Conservation (phyloP, 2,329 filamentous ascomycete species). For the Cephalotrichum gorgonifer region DNA sequence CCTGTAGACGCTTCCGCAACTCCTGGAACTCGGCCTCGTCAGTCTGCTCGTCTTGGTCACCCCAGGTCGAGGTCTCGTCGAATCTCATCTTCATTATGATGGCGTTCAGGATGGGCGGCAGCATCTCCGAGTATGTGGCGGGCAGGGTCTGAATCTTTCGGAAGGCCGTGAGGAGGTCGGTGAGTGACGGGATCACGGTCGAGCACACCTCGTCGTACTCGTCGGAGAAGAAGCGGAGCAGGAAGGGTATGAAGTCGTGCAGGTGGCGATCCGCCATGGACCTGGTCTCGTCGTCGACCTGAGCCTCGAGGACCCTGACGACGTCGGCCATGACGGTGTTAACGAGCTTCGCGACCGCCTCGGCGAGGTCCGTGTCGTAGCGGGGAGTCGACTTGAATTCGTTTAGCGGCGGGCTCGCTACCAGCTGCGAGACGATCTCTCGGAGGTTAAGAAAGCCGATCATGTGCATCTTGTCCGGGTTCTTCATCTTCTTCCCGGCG, state of each 20-base stretch:
- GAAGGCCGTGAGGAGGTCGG: conserved; percentile 83
- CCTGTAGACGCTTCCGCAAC: conserved; percentile 77
- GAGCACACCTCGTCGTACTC: conserved; percentile 98
- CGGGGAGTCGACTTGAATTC: conserved; percentile 70
- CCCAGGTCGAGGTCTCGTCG: conserved; percentile 90
- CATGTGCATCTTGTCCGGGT: conserved; percentile 86
- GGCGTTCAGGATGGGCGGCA: conserved; percentile 79
- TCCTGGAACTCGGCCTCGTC: conserved; percentile 98
- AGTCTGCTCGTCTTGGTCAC: conserved; percentile 85
- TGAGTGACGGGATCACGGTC: conserved; percentile 85
- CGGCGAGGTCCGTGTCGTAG: conserved; percentile 92
- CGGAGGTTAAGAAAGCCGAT: conserved; percentile 83
- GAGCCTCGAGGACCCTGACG: conserved; percentile 67
- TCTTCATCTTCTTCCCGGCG: conserved; percentile 95
- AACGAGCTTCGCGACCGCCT: conserved; percentile 89
- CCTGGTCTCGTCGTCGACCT: conserved; percentile 52
- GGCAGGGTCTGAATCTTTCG: conserved; percentile 70
- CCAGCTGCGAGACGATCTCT: conserved; percentile 75
- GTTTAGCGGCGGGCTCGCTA: conserved; percentile 69
- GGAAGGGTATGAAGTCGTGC: conserved; percentile 72
- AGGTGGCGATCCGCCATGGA: conserved; percentile 72
- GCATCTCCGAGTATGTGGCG: conserved; percentile 66
- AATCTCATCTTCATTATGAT: conserved; percentile 96
- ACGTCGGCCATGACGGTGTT: conserved; percentile 84
- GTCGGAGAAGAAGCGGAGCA: conserved; percentile 91